Percentiles rank a stretch among this genome's conserved stretches.
Evolutionary conservation across 495 filamentous ascomycete species (phyloP).

Genomic region (Penicillium lagena): DNA sequence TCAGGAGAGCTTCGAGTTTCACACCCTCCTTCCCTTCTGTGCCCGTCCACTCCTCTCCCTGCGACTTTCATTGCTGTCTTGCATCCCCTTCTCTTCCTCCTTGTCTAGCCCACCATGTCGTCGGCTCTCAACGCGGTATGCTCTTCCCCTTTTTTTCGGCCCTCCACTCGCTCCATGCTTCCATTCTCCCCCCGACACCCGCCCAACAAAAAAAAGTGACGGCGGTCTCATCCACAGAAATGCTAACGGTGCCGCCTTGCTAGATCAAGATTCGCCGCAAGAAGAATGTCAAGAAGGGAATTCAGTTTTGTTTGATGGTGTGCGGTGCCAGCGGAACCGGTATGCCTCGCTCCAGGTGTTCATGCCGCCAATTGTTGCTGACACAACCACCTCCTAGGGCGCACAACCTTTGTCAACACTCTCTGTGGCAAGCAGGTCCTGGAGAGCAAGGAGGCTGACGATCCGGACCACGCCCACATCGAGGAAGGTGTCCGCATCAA

Average conservation of each 20-base stretch:
- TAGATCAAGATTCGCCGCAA: constrained; percentile 96
- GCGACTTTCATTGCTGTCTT: constrained; percentile 5
- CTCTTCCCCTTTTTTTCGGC: constrained; percentile 30
- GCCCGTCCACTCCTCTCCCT: constrained; percentile 11
- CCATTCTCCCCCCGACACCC: constrained; percentile 20
- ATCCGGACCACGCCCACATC: constrained; percentile 77
- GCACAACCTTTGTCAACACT: constrained; percentile 98
- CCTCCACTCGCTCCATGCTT: constrained; percentile 28
- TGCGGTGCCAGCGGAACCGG: constrained; percentile 98
- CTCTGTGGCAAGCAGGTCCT: constrained; percentile 94
- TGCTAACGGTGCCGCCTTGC: constrained; percentile 6
- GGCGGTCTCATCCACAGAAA: too few relatives aligned
- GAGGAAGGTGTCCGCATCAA: constrained; percentile 98
- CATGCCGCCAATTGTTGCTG: constrained; percentile 18
- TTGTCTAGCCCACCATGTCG: constrained; percentile 46
- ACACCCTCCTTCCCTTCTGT: constrained; percentile 11
- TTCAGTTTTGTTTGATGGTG: constrained; percentile 99
- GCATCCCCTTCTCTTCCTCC: constrained; percentile 12
- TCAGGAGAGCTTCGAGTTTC: constrained; percentile 11
- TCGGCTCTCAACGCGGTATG: constrained; percentile 57
- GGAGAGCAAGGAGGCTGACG: constrained; percentile 81
- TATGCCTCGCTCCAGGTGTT: constrained; percentile 37
- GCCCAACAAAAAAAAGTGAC: constrained; percentile 9
- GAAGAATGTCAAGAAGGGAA: constrained; percentile 99
- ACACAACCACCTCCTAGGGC: constrained; percentile 50